Base-by-base conservation (phyloP, 441 rosid species). In the Kokia cookei region DNA sequence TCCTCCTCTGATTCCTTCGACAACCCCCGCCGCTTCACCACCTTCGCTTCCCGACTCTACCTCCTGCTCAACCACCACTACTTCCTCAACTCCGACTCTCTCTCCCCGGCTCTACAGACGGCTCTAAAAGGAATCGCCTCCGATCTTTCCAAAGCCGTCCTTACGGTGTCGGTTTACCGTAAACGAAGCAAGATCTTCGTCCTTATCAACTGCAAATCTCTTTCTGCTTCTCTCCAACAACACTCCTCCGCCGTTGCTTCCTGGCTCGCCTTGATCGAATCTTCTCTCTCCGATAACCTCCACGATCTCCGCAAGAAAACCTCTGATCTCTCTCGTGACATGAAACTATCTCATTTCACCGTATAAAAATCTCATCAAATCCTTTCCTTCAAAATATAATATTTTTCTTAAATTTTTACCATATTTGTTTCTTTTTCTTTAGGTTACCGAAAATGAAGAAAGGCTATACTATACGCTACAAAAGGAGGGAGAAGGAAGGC, bases 371-470 rank as follows among this genome's bases (percentile, higher is more conserved):
- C 63, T 70, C 35, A 19, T 19, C 35, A 54, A 19, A 37, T 7
- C 42, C 53, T 35, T 12, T 17, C 9, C 48, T 15, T 71, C 26
- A 3, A 69, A 8, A 63, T 40, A 27, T 48, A 6, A 19, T 12
- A 14, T 4, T 6, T 19, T 45, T 53, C 54, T n/a, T 10, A 43
- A 35, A 37, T 37, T 54, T 70, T 6, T 37, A 45, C 48, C 51
- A 19, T 53, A 17, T 48, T 40, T 40, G n/a, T 35, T 26, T 17
- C 35, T 54, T 7, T 48, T 64, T 53, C 59, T 15, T 42, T 69
- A 83, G 86, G 82, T 80, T 59, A 74, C 82, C 43, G 85, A 80
- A 74, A 80, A 78, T 69, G 87, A 84, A 75, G 82, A 82, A 77
- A 73, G 85, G 69, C 84, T 82, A 27, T 69, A 63, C 7, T 67